Conservation (phyloP, 768 basidiomycete species). For the Leccinum uliginosum region DNA sequence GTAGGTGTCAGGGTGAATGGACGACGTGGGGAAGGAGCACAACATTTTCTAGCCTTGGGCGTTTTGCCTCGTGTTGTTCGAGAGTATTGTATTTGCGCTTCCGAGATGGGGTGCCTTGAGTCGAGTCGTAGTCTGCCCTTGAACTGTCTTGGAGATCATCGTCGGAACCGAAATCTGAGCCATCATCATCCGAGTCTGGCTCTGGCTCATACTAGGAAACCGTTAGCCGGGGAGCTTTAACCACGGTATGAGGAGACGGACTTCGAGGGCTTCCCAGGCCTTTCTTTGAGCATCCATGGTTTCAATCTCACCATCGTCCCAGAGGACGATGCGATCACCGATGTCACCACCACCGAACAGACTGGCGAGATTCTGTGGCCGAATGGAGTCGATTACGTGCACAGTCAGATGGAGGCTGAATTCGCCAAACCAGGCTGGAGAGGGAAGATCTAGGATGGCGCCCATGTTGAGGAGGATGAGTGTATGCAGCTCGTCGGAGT, state of each 20-base stretch:
- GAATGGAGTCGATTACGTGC: slow-evolving; percentile 92
- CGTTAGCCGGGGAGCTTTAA: slow-evolving; percentile 5
- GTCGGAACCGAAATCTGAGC: slow-evolving; percentile 42
- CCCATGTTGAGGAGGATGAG: slow-evolving; percentile 93
- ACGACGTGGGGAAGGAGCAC: slow-evolving; percentile 6
- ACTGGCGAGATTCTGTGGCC: slow-evolving; percentile 86
- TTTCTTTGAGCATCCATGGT: slow-evolving; percentile 65
- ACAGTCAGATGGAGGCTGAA: slow-evolving; percentile 60
- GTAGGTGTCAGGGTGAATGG: slow-evolving; percentile 2
- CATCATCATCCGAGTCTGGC: slow-evolving; percentile 58
- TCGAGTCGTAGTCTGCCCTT: slow-evolving; percentile 38
- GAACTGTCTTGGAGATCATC: slow-evolving; percentile 41
- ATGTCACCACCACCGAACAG: slow-evolving; percentile 70
- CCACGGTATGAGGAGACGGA: slow-evolving; percentile 33
- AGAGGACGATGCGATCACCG: slow-evolving; percentile 74
- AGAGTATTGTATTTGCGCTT: slow-evolving; percentile 48
- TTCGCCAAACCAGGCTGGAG: slow-evolving; percentile 71
- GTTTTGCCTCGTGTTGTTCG: slow-evolving; percentile 45
- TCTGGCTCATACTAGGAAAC: slow-evolving; percentile 69
- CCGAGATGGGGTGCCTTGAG: slow-evolving; percentile 34
- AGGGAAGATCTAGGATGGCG: slow-evolving; percentile 76
- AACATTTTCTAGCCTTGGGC: slow-evolving; percentile 52
- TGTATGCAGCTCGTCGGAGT: slow-evolving; percentile 63
- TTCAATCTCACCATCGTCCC: slow-evolving; percentile 87
- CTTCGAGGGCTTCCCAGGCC: slow-evolving; percentile 83